Evolutionary conservation across 1,284 basidiomycete genomes (phyloP).

Genomic region (Golubevia sp.): DNA sequence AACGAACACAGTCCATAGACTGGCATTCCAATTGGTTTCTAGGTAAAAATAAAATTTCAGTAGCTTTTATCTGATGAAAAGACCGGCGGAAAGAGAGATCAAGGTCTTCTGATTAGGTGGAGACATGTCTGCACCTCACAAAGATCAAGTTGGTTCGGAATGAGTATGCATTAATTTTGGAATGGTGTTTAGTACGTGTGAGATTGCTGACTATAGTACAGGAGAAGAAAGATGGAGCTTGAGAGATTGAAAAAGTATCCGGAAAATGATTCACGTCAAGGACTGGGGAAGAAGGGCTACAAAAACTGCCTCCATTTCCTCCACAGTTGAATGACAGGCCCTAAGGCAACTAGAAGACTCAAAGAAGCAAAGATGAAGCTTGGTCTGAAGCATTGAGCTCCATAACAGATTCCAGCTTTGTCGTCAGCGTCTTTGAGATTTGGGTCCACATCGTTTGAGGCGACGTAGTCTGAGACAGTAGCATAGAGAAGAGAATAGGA

Average conservation of each 20-base stretch:
- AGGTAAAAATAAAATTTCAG: no score
- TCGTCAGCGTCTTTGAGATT: not conserved
- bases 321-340: slow-evolving; percentile 11
- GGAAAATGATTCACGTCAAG: not conserved
- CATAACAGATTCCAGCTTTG: slow-evolving; percentile 1
- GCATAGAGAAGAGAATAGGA: slow-evolving; percentile 22
- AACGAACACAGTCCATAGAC: no score
- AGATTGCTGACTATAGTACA: no score
- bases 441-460: slow-evolving; percentile 1
- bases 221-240: no score
- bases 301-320: slow-evolving; percentile 9
- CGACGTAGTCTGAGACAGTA: slow-evolving; percentile 10
- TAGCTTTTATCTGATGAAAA: no score
- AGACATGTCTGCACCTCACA: no score
- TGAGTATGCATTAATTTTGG: no score
- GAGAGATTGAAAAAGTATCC: not conserved
- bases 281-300: not conserved
- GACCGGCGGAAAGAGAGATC: no score
- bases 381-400: slow-evolving; percentile 11
- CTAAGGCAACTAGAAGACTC: slow-evolving; percentile 6
- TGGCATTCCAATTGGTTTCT: no score
- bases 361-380: slow-evolving; percentile 8
- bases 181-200: no score
- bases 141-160: no score
- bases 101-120: no score